Evolutionary conservation across 106 monocot species (phyloP), one percentile per base, ranked within the genome.

Genomic region (Dioscorea zingiberensis): DNA sequence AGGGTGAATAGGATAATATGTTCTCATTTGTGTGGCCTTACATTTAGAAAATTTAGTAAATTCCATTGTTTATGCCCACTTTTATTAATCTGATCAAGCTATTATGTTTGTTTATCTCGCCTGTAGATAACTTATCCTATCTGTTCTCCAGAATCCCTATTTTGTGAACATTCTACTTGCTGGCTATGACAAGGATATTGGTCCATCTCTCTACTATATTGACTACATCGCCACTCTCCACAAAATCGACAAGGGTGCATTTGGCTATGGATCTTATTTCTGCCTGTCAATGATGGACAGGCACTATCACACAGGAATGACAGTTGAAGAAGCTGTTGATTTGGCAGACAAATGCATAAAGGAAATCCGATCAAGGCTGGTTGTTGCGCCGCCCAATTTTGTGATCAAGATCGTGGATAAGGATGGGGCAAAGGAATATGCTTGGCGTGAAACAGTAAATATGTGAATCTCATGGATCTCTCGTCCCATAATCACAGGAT

Each of bases 171-270:
- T 90, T 24, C 58, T 94, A 12, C 76, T 94, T 27, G 94, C 90
- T 19, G 94, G 94, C 4, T 94, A 90, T 67, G 94, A 94, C 69
- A 84, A 90, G 77, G 86, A 78, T 15, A 68, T 80, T 48, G 94
- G 94, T 8, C 84, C 90, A 6, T 94, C 94, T 11, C 80, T 94
- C 2, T 94, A 90, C 79, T 94, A 82, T 72, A 84, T 94, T 5
- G 94, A 94, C 66, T 94, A 94, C 84, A 79, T 94, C 27, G 89
- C 89, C 11, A 94, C 94, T 30, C 74, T 90, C 17, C 94, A 94
- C 81, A 94, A 94, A 66, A 71, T 94, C 23, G 94, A 94, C 25
- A 94, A 94, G 70, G 94, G 90, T 25, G 94, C 89, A 29, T 94
- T 94, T 59, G 94, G 94, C 2, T 90, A 90, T 25, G 94, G 84